Evolutionary conservation across 2,329 filamentous ascomycete species (phyloP), one percentile per base, ranked within the genome.

Genomic region (Fusarium verrucosum): DNA sequence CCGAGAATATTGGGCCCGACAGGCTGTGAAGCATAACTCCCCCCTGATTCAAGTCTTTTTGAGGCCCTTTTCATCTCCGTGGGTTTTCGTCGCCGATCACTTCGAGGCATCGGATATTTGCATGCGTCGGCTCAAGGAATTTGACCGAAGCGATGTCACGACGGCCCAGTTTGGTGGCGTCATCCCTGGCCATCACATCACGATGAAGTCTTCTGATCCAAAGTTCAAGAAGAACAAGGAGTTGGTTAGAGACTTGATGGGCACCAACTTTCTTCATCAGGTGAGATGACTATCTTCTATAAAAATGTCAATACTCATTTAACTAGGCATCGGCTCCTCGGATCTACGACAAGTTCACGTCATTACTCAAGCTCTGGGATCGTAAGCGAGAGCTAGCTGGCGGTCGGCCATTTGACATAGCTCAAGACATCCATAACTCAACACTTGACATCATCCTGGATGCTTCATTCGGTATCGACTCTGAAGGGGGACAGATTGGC

Each of bases 361-460:
- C 62, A 11, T 61, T 78, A 10, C 40, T 78, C 10, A 66, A 72
- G 10, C 65, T 79, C 10, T 78, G 76, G 76, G 46, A 47, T 13
- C 28, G 67, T 9, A 78, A 79, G 52, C 47, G 58, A 4, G 19
- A 50, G 1, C 4, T 73, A 1, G 67, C 73, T 8, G 43, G 61
- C 1, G 71, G 73, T 7, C 43, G 67, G 3, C 74, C 75, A 2
- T 79, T 79, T 33, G 61, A 71, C 6, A 70, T 71, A 1, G 42
- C 57, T 1, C 36, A 63, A 10, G 76, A 79, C 37, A 67, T 79
- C 2, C 66, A 70, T 19, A 65, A 75, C 19, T 58, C 69, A 0
- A 62, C 71, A 1, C 63, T 77, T 3, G 76, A 78, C 13, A 72
- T 75, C 23, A 74, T 77, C 32, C 60, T 72, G 4, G 66, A 68